Base-by-base conservation (phyloP, 805 yeast genomes). In the Candida silvicultrix region DNA sequence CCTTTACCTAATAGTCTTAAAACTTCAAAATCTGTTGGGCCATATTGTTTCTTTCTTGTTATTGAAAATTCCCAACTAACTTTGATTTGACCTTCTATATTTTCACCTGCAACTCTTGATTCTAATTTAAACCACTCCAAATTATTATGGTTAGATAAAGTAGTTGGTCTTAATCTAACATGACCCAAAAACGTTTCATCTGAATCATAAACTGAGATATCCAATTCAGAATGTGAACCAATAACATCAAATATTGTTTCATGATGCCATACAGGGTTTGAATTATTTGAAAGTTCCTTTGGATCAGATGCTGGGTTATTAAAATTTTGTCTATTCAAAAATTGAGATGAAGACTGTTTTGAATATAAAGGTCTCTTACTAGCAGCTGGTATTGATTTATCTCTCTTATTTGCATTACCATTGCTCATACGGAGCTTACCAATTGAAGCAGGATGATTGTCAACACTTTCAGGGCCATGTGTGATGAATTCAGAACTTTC, bases 11-110 rank as follows among this genome's bases (percentile, higher is more conserved):
- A 72, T 44, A 92, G 72, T 59, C 97, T 76, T 57, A 94, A 77
- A 16, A 92, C 89, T 64, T 90, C 96, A 66, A 94, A 94, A 67
- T 94, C 98, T 43, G 83, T 84, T 5, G 99, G 99, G 1, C 97
- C 96, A 60, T 84, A 87, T 55, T 84, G 87, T 56, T 81, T 80
- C 64, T 86, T 84, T 43, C 79, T 71, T 19, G 85, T 80, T 32
- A 79, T 69, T 41, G 80, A 80, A 65, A 83, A 92, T 52, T 80
- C 81, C 75, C 90, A 79, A 52, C 79, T 75, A 45, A 94, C 80
- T 54, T 81, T 80, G 49, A 92, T 80, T 45, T 82, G 82, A 43
- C 98, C 98, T 1, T 81, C 64, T 12, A 87, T 88, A 29, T 77
- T 70, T 59, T 87, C 96, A 44, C 89, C 89, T 31, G 77, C 74